Evolutionary conservation across 208 protist species (phyloP).

Genomic region (Herpetomonas samuelpessoai): DNA sequence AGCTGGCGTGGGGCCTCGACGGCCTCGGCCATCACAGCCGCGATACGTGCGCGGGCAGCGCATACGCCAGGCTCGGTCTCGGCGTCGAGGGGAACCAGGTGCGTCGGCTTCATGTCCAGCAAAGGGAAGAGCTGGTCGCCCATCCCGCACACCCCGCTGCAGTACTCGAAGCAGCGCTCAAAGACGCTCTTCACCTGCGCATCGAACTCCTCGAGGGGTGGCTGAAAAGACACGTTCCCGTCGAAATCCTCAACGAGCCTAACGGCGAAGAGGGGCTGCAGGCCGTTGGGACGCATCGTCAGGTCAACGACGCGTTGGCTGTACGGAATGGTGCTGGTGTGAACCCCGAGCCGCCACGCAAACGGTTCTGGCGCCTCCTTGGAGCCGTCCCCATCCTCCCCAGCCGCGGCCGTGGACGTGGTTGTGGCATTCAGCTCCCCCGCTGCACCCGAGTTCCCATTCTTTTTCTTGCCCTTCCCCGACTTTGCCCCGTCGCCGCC

Average conservation of each 20-base stretch:
- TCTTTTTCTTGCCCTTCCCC: conserved; percentile 17
- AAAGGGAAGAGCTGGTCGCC: conserved; percentile 92
- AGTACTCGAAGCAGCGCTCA: conserved; percentile 76
- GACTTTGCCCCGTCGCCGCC: conserved; percentile 9
- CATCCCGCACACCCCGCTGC: conserved; percentile 70
- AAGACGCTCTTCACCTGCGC: conserved; percentile 58
- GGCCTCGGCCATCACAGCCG: conserved; percentile 62
- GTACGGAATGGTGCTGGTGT: conserved; percentile 44
- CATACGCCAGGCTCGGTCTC: conserved; percentile 60
- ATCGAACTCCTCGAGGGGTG: conserved; percentile 67
- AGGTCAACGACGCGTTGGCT: conserved; percentile 74
- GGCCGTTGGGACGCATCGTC: conserved; percentile 59
- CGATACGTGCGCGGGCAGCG: conserved; percentile 44
- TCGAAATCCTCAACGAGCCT: conserved; percentile 49
- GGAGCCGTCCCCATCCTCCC: conserved; percentile 18
- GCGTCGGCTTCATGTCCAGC: conserved; percentile 56
- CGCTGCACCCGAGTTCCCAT: too few species aligned
- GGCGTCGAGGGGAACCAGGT: conserved; percentile 38
- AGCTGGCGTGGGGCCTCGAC: conserved; percentile 82
- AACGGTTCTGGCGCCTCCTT: conserved; percentile 28
- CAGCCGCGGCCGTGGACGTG: conserved; percentile 1
- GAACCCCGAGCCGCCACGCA: conserved; percentile 57
- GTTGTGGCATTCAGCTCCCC: conserved; percentile 7
- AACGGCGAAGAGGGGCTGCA: conserved; percentile 83
- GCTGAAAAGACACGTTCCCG: conserved; percentile 56